phyloP scores from a whole-genome alignment of 805 yeast species.

The Yarrowia bubula region DNA sequence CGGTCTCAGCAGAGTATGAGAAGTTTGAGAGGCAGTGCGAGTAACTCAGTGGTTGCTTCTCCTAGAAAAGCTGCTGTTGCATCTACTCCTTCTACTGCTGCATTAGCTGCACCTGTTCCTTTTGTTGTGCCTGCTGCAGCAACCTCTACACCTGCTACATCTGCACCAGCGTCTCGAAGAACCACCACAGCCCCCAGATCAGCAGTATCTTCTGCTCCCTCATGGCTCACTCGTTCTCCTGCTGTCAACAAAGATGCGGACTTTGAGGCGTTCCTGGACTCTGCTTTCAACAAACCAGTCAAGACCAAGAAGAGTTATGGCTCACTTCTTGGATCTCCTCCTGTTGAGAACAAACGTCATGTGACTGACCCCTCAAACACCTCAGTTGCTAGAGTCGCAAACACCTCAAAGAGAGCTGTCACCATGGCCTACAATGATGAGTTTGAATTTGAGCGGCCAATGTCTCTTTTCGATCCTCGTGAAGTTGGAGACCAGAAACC shows the following conservation, averaged over 20 bases:
- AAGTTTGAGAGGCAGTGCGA: slow-evolving; percentile 22
- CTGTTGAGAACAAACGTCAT: background rate
- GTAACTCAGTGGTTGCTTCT: slow-evolving; percentile 2
- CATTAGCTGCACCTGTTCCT: background rate
- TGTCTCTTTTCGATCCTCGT: slow-evolving; percentile 27
- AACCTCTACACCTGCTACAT: background rate
- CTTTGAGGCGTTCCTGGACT: slow-evolving; percentile 19
- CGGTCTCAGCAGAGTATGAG: slow-evolving; percentile 17
- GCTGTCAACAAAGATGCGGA: background rate
- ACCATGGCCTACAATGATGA: slow-evolving; percentile 15
- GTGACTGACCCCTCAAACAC: slow-evolving; percentile 19
- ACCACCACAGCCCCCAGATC: background rate
- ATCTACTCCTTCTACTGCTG: background rate
- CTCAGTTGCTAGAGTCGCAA: background rate
- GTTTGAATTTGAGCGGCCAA: background rate
- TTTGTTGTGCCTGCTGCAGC: background rate
- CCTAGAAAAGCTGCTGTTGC: slow-evolving; percentile 7
- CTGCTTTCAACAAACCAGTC: slow-evolving; percentile 23
- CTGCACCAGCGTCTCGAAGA: background rate
- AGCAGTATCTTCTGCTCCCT: background rate
- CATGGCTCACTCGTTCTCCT: slow-evolving; percentile 9
- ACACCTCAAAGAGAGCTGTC: slow-evolving; percentile 7
- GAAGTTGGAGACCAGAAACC: slow-evolving; percentile 30
- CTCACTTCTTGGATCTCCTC: background rate
- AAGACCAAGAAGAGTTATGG: slow-evolving; percentile 22